Evolutionary conservation across 257 asterid species (phyloP).

Genomic region (Nicotiana paniculata): DNA sequence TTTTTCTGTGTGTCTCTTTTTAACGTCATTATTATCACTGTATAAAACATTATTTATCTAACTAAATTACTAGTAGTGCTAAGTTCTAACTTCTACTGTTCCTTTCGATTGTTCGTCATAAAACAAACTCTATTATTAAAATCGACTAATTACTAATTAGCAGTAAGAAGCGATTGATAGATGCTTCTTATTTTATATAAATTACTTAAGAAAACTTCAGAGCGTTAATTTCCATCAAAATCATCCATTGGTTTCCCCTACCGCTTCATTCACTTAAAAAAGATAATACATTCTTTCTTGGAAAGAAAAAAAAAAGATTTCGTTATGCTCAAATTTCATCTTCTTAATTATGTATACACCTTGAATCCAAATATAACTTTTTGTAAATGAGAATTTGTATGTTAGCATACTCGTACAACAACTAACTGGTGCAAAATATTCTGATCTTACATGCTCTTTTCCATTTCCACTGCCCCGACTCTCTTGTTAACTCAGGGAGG

Average conservation of each 20-base stretch:
- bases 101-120: neutral
- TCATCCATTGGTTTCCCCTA: neutral
- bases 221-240: neutral
- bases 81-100: neutral
- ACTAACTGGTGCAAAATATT: too few species aligned
- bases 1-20: neutral
- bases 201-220: neutral
- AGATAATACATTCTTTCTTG: neutral
- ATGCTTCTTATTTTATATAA: neutral
- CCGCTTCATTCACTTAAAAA: neutral
- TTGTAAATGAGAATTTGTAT: neutral
- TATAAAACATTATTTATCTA: neutral
- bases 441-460: too few species aligned
- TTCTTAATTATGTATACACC: neutral
- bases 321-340: neutral
- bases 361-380: neutral
- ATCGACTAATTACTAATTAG: neutral
- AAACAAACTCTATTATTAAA: neutral
- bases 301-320: neutral
- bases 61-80: neutral
- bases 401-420: too few species aligned
- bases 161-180: neutral
- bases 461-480: too few species aligned
- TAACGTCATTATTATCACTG: neutral
- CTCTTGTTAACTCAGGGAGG: too few species aligned